Percentiles rank a stretch among this genome's conserved stretches.
phyloP scores from a whole-genome alignment of 176 grass and related monocot species.

The Zoysia japonica region DNA sequence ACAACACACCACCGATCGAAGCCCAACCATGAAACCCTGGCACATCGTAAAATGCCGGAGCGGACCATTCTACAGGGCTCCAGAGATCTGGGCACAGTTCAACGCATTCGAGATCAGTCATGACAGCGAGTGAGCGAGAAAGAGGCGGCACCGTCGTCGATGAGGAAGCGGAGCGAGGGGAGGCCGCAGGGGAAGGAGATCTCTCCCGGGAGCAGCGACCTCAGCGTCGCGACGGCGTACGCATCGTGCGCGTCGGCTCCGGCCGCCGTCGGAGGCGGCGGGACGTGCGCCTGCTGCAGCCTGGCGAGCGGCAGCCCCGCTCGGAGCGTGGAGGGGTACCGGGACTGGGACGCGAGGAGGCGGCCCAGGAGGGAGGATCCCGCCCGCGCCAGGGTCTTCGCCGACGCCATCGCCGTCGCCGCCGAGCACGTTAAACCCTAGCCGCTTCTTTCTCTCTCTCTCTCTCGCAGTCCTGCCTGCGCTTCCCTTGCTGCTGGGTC shows the following conservation, averaged over 20 bases:
- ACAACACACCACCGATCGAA: neutral
- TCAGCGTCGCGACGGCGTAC: conserved; percentile 44
- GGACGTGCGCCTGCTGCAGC: conserved; percentile 24
- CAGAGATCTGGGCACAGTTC: neutral
- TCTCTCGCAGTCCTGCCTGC: too few relatives aligned
- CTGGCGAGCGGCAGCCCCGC: conserved; percentile 43
- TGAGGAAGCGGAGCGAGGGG: conserved; percentile 82
- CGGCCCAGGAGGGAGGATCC: conserved; percentile 71
- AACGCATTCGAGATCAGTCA: neutral
- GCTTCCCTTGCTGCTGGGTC: too few relatives aligned
- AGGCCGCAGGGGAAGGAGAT: conserved; percentile 72
- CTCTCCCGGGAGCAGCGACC: conserved; percentile 39
- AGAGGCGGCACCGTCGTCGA: conserved; percentile 54
- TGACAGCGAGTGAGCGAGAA: neutral
- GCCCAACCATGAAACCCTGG: neutral
- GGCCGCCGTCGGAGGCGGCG: neutral
- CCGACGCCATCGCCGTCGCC: conserved; percentile 48
- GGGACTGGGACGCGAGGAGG: conserved; percentile 41
- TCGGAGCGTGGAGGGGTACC: conserved; percentile 15
- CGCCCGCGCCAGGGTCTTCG: conserved; percentile 63
- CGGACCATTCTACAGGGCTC: neutral
- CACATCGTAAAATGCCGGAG: neutral
- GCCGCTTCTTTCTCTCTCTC: too few relatives aligned
- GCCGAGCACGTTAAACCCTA: neutral
- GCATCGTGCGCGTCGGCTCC: conserved; percentile 44